Evolutionary conservation across 2,329 filamentous ascomycete genomes (phyloP).

Genomic region (Annulohypoxylon truncatum): DNA sequence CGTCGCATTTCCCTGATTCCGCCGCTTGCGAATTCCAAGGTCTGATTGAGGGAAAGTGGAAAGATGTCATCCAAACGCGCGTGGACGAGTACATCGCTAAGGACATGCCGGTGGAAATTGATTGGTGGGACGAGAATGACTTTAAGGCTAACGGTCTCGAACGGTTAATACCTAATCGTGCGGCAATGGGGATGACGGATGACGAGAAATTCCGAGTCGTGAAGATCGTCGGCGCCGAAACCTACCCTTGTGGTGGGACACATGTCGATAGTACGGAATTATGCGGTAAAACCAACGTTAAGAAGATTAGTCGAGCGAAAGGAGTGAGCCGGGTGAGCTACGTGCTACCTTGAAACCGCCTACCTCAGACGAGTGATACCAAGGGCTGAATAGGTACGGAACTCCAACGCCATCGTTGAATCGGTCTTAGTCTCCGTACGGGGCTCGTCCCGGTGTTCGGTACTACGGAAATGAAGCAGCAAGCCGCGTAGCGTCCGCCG

Average conservation of each 20-base stretch:
- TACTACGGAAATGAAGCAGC: background rate
- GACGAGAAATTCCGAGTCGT: conserved; percentile 74
- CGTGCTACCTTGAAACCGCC: conserved; percentile 40
- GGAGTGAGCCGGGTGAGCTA: conserved; percentile 71
- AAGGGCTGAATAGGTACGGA: background rate
- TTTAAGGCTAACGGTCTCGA: conserved; percentile 66
- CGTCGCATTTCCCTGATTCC: conserved; percentile 75
- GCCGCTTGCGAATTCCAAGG: conserved; percentile 77
- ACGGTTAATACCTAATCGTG: conserved; percentile 65
- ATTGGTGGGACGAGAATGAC: conserved; percentile 75
- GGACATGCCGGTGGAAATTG: conserved; percentile 69
- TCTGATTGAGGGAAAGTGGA: conserved; percentile 72
- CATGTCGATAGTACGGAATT: conserved; percentile 72
- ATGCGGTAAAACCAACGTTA: conserved; percentile 71
- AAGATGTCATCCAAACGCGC: conserved; percentile 69
- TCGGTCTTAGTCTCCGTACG: background rate
- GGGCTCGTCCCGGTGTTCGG: conserved; percentile 5
- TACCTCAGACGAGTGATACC: background rate
- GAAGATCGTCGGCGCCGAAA: conserved; percentile 73
- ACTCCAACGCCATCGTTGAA: background rate
- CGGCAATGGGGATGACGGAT: conserved; percentile 50
- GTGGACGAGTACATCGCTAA: conserved; percentile 68
- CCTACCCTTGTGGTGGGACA: conserved; percentile 80
- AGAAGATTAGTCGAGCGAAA: conserved; percentile 74
- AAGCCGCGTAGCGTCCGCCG: background rate